Evolutionary conservation across 192 early-diverging fungal genomes (phyloP).

Genomic region (Gonapodya sp.): DNA sequence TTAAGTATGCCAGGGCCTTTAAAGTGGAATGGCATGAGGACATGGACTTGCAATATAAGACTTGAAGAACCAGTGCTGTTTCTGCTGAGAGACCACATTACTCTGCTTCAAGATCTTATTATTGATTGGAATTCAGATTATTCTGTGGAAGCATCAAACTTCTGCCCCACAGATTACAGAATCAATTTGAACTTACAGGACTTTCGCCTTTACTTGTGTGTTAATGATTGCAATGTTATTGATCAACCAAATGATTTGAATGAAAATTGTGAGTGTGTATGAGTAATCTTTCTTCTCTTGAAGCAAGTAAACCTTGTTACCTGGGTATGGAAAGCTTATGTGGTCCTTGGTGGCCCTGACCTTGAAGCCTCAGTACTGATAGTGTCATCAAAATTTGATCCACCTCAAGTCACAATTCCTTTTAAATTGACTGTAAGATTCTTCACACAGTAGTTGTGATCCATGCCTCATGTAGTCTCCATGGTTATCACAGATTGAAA

Average conservation of each 20-base stretch:
- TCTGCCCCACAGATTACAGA: constrained; percentile 52
- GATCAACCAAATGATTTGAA: constrained; percentile 54
- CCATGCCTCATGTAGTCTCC: background rate
- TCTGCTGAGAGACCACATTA: constrained; percentile 63
- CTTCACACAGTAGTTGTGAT: no score
- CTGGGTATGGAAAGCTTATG: constrained; percentile 18
- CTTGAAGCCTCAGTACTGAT: constrained; percentile 31
- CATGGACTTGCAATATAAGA: constrained; percentile 51
- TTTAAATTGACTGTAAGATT: constrained; percentile 40
- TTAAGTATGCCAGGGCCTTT: constrained; percentile 48
- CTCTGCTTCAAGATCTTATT: constrained; percentile 58
- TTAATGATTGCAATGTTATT: constrained; percentile 71
- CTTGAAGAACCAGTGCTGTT: constrained; percentile 39
- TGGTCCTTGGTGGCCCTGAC: constrained; percentile 27
- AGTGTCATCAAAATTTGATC: constrained; percentile 48
- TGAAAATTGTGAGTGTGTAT: constrained; percentile 54
- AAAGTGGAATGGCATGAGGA: constrained; percentile 59
- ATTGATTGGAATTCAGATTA: constrained; percentile 57
- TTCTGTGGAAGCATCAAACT: constrained; percentile 20
- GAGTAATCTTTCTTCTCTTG: background rate
- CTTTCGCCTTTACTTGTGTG: constrained; percentile 47
- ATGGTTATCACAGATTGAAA: constrained; percentile 25
- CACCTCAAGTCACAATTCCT: constrained; percentile 35
- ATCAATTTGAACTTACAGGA: constrained; percentile 37
- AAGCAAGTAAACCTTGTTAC: constrained; percentile 10